Conservation (phyloP, 2,329 filamentous ascomycete species). For the Aureobasidium vineae region DNA sequence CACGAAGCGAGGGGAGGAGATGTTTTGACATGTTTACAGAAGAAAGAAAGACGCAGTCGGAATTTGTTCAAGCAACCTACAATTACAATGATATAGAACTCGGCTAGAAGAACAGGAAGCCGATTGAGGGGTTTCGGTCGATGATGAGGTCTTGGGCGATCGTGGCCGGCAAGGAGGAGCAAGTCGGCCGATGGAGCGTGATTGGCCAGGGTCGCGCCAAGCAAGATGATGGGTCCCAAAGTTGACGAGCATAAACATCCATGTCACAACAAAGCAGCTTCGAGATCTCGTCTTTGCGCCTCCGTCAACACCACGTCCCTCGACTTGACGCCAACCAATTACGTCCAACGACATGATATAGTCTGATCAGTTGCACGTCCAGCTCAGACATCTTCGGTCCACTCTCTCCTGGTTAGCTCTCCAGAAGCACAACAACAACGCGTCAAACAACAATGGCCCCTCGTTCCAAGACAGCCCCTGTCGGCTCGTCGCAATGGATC, state of each 20-base stretch:
- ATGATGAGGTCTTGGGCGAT: background rate
- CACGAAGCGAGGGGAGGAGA: background rate
- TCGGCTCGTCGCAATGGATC: conserved; percentile 64
- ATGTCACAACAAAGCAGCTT: conserved; percentile 24
- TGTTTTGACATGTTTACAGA: background rate
- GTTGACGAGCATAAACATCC: conserved; percentile 23
- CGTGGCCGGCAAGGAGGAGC: background rate
- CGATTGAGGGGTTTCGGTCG: conserved; percentile 16
- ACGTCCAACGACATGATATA: conserved; percentile 19
- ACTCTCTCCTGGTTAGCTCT: conserved; percentile 8
- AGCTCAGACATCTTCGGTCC: conserved; percentile 12
- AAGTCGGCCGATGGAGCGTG: background rate
- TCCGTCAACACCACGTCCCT: background rate
- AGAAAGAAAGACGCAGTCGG: background rate
- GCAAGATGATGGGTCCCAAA: background rate
- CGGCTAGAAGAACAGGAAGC: conserved; percentile 7
- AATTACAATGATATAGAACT: background rate
- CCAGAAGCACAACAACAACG: conserved; percentile 31
- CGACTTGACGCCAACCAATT: background rate
- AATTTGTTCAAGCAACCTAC: background rate
- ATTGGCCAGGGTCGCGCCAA: conserved; percentile 4
- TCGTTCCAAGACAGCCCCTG: conserved; percentile 32
- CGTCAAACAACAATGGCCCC: conserved; percentile 31
- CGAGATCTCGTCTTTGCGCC: conserved; percentile 15
- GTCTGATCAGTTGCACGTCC: conserved; percentile 9